Evolutionary conservation across 1,139 yeast genomes (phyloP), one percentile per base, ranked within the genome.

Genomic region (Kurtzmaniella quercitrusa): DNA sequence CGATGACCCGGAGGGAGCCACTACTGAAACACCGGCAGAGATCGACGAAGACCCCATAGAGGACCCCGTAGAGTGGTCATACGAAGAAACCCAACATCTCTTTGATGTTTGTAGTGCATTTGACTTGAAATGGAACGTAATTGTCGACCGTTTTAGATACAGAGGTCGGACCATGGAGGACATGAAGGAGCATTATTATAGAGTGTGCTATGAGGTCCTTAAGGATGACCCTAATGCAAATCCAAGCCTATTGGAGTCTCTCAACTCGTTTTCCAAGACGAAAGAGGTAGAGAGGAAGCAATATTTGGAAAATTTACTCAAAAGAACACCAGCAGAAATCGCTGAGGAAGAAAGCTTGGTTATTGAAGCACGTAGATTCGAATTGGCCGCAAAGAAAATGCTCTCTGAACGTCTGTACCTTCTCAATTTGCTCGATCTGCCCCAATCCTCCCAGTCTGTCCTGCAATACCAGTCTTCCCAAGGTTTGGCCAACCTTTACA

Each of bases 291-390:
- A 84, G 52, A 77, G 98, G 52, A 93, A 91, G 55, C 79, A 79
- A 43, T 93, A 93, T 58, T 68, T 93, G 43, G 85, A 83, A 53
- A 79, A 87, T 50, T 68, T 93, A 27, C 70, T 93, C 39, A 81
- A 81, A 44, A 72, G 99, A 53, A 83, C 94, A 3, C 97, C 98
- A 0, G 96, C 97, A 0, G 98, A 93, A 59, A 88, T 93, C 37
- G 98, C 98, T 0, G 98, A 93, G 63, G 99, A 93, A 62, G 98
- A 94, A 61, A 89, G 96, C 0, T 70, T 93, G 42, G 89, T 93
- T 3, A 82, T 91, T 39, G 98, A 93, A 60, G 95, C 98, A 1
- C 79, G 96, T 46, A 81, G 95, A 51, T 87, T 93, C 50, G 98
- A 93, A 57, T 79, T 91, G 46, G 90, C 96, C 1, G 96, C 98